A percentile compares a stretch with the other conserved stretches of the same genome.
phyloP scores from a whole-genome alignment of 257 asterid species.

The Striga asiatica region DNA sequence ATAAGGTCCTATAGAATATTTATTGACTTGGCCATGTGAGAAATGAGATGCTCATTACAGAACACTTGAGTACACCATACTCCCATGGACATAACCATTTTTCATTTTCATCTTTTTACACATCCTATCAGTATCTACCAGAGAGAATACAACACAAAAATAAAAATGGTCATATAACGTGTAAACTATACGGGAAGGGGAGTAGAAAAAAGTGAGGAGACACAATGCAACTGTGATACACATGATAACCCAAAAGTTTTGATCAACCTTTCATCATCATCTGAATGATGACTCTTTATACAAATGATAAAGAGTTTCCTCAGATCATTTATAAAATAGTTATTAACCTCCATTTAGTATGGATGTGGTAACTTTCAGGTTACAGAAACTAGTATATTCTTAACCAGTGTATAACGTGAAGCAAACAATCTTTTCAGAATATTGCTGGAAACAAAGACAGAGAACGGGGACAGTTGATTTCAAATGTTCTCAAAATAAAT shows the following conservation, averaged over 20 bases:
- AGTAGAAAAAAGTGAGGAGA: neutral
- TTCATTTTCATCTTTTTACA: neutral
- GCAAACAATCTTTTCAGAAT: neutral
- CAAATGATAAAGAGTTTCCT: neutral
- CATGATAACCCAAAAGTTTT: neutral
- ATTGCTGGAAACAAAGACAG: neutral
- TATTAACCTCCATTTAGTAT: neutral
- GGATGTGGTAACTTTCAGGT: neutral
- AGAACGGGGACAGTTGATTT: neutral
- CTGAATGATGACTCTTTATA: neutral
- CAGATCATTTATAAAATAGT: too few species aligned
- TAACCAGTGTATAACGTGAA: neutral
- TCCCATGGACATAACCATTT: neutral
- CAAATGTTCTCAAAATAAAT: constrained; percentile 4
- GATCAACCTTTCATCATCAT: neutral
- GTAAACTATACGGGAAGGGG: neutral
- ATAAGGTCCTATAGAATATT: neutral
- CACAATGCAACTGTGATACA: neutral
- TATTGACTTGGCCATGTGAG: neutral
- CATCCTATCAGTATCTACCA: neutral
- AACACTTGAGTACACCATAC: neutral
- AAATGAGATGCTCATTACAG: neutral
- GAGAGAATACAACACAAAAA: neutral
- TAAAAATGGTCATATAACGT: neutral
- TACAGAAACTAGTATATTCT: neutral